These are phyloP conservation scores for Talaromyces sp. DNA, from an alignment of 2,329 filamentous ascomycete species.

Conservation along the genomic window DNA sequence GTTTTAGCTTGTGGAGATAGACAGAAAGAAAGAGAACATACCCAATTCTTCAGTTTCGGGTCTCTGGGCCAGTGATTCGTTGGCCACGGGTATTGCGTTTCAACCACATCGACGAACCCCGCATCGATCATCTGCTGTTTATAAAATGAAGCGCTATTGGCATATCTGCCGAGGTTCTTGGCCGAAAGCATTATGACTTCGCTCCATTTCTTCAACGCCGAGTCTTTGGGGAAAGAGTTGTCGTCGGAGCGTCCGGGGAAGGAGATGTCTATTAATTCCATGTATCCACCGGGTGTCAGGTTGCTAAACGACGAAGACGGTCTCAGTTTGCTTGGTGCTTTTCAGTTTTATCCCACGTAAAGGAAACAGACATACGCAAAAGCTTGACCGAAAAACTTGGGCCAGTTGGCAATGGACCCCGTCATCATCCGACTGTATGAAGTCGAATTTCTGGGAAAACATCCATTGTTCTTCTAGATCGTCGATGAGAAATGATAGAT, in stretches of 20 bases:
- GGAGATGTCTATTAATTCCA: neutral
- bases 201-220: neutral
- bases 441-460: neutral
- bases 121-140: neutral
- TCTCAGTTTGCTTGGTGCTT: neutral
- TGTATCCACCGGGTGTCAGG: neutral
- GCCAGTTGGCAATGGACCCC: neutral
- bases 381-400: neutral
- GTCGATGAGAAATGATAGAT: neutral
- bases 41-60: neutral
- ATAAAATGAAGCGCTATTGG: neutral
- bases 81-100: neutral
- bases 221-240: neutral
- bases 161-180: neutral
- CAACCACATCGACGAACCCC: neutral
- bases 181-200: neutral
- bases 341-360: neutral
- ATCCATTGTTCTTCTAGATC: neutral
- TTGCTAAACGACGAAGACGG: neutral
- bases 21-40: neutral
- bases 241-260: neutral
- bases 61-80: neutral
- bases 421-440: neutral
- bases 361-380: neutral
- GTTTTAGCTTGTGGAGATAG: neutral